Percentiles rank a stretch among this genome's conserved stretches.
Evolutionary conservation across 805 yeast genomes (phyloP).

Genomic region (Cyberlindnera amylophila): DNA sequence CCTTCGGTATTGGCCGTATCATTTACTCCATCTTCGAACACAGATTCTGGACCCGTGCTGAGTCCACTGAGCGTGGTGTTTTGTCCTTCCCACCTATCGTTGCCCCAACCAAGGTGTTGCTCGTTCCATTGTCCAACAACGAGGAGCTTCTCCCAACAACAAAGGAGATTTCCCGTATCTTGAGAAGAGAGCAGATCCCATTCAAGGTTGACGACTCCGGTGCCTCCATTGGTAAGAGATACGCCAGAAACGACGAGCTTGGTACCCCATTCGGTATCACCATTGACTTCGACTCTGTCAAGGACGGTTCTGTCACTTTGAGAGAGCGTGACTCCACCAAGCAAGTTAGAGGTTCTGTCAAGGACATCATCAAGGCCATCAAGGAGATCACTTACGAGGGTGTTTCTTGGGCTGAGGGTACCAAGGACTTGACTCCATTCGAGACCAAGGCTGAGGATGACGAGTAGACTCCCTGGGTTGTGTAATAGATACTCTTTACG

Average conservation of each 20-base stretch:
- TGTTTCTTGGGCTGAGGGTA: constrained; percentile 81
- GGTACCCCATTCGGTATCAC: constrained; percentile 99
- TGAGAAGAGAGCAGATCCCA: constrained; percentile 81
- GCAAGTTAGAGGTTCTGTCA: constrained; percentile 90
- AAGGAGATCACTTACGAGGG: constrained; percentile 72
- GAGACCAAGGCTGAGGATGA: constrained; percentile 56
- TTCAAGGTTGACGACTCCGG: constrained; percentile 96
- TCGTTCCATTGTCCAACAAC: constrained; percentile 90
- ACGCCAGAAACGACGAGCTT: constrained; percentile 96
- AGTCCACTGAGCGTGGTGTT: constrained; percentile 82
- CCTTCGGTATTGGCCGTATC: constrained; percentile 98
- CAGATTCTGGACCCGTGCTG: constrained; percentile 91
- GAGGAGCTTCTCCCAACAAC: constrained; percentile 75
- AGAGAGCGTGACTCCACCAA: constrained; percentile 97
- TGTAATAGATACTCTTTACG: too few species aligned
- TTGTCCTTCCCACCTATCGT: constrained; percentile 91
- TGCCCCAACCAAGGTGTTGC: constrained; percentile 95
- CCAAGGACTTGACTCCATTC: constrained; percentile 65
- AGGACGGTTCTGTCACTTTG: constrained; percentile 84
- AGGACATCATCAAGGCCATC: constrained; percentile 70
- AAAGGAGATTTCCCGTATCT: constrained; percentile 59
- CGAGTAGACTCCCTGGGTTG: constrained; percentile 15
- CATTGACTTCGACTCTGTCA: constrained; percentile 87
- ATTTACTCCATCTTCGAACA: constrained; percentile 92
- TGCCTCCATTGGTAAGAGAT: constrained; percentile 96